Evolutionary conservation across 2,329 filamentous ascomycete genomes (phyloP), one percentile per base, ranked within the genome.

Genomic region (Colletotrichum sp.): DNA sequence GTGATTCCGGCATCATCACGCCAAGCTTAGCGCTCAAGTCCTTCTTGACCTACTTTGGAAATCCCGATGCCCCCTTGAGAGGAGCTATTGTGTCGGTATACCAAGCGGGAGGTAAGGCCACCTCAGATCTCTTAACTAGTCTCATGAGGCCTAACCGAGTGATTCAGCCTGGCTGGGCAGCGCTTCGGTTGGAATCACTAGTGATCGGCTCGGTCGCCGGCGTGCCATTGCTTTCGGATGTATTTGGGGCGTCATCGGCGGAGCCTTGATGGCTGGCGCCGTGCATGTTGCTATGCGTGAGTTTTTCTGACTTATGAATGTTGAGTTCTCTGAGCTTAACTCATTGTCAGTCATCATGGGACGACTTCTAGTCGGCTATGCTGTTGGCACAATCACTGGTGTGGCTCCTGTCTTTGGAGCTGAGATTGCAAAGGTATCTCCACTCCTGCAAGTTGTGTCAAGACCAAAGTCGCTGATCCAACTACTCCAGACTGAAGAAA

Each of bases 1-100:
- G 85, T 69, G 85, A 86, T 75, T 86, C 85, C 7, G 85, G 85
- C 5, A 86, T 86, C 67, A 86, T 86, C 63, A 86, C 85, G 0
- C 85, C 85, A 2, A 86, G 83, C 68, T 76, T 86, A 4, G 85
- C 85, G 1, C 76, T 86, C 30, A 79, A 75, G 4, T 84, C 84
- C 0, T 86, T 86, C 44, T 67, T 83, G 12, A 62, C 39, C 0
- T 85, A 86, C 72, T 86, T 86, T 6, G 81, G 81, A 8, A 81
- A 82, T 3, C 85, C 85, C 0, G 75, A 83, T 67, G 79, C 85
- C 6, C 77, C 85, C 1, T 78, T 85, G 1, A 80, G 83, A 7
- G 85, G 85, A 10, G 84, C 85, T 1, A 86, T 86, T 24, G 85
- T 86, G 0, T 86, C 85, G 0, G 80, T 86, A 18, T 86, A 85